Percentiles rank a stretch among this genome's conserved stretches.
phyloP scores from a whole-genome alignment of 148 eudicot genomes.

The Rhododendron molle region DNA sequence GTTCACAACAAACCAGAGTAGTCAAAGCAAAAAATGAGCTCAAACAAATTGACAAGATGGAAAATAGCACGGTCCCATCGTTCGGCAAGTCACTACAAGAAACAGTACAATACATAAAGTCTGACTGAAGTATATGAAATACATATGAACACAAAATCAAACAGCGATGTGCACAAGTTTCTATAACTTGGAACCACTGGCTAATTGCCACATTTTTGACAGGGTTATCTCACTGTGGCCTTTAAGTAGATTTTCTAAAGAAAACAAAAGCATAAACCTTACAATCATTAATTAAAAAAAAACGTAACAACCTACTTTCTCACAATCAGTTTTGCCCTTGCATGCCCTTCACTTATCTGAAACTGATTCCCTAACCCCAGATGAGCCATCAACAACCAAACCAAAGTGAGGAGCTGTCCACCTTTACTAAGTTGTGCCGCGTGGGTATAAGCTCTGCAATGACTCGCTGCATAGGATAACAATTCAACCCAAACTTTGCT shows the following conservation, averaged over 20 bases:
- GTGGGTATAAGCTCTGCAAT: too few relatives aligned
- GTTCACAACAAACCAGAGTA: not conserved
- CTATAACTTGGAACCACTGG: not conserved
- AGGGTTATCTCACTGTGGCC: not conserved
- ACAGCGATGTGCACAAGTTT: not conserved
- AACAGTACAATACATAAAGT: not conserved
- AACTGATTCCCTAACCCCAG: too few relatives aligned
- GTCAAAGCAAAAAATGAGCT: not conserved
- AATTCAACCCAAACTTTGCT: too few relatives aligned
- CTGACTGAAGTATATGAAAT: not conserved
- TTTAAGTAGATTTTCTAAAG: not conserved
- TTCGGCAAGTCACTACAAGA: not conserved
- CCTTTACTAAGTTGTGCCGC: too few relatives aligned
- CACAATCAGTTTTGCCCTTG: not conserved
- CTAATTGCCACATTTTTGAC: not conserved
- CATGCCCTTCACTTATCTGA: too few relatives aligned
- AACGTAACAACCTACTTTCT: not conserved
- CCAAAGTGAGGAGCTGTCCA: not conserved
- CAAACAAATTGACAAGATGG: not conserved
- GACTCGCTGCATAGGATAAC: too few relatives aligned
- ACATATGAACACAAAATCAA: not conserved
- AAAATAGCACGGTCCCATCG: not conserved
- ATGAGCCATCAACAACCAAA: constrained; percentile 10
- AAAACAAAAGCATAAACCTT: not conserved
- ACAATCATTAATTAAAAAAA: not conserved